Base-by-base conservation (phyloP, 768 basidiomycete genomes). In the Xerocomellus intermedius region DNA sequence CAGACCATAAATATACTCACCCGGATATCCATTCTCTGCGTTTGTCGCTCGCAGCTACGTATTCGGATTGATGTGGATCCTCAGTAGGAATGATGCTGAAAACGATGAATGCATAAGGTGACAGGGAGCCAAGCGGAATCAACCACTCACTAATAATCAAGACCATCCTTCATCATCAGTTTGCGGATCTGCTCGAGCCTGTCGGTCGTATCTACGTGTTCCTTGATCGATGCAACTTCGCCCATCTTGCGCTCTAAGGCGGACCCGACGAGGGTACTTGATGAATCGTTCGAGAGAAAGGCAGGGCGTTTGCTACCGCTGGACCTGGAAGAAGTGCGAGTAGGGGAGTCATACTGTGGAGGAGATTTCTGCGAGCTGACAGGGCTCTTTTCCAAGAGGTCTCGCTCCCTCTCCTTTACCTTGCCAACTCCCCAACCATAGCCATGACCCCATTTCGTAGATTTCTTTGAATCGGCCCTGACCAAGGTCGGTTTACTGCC, bases 1-100 rank as follows among this genome's bases (percentile, higher is more conserved):
- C 62, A 35, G 75, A 76, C 8, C 64, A 71, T 47, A 28, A 30
- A 45, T 37, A 45, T n/a, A 69, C 84, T 52, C 66, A 88, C 87
- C 86, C 87, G 42, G 86, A 85, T 48, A 93, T 82, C 74, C 82
- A 93, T 65, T 90, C 82, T 51, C 87, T 76, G 45, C 91, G 82
- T 68, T 87, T 87, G 69, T 94, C 91, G 54, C 83, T 82, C 8
- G 78, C 69, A 17, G 89, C 82, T 24, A 91, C 86, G 56, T 91
- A 92, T 69, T 94, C 91, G 0, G 90, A 91, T 48, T 82, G 82
- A 66, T 94, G 91, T 6, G 89, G 86, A 64, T 94, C 91, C 69
- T 90, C 89, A 35, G 80, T 84, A 3, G 90, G 90, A 44, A 93
- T 69, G 59, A 91, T 69, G 63, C 90, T 93, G 47, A n/a, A 60